Conservation (phyloP, 306 rosid genomes). For the Clitoria ternatea region DNA sequence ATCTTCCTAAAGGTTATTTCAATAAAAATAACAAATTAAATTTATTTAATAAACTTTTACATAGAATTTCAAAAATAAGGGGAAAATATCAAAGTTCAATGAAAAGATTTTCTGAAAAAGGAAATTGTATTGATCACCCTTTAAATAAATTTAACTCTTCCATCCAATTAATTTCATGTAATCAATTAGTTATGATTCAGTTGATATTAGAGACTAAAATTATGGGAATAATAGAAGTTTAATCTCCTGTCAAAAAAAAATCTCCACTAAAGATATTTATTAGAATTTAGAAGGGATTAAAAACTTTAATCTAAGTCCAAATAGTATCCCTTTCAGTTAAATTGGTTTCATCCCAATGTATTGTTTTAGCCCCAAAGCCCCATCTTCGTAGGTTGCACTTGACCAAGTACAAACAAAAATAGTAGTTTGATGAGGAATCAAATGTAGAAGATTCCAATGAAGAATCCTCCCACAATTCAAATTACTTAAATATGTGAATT, state of each 20-base stretch:
- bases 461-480: slow-evolving; percentile 11
- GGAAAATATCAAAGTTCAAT: background rate
- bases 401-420: background rate
- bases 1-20: background rate
- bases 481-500: background rate
- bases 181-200: no score
- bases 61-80: background rate
- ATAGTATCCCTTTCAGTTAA: no score
- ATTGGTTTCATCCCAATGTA: background rate
- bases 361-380: no score
- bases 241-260: no score
- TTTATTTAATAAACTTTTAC: background rate
- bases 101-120: background rate
- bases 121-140: background rate
- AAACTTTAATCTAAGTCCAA: no score
- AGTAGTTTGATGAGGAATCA: background rate
- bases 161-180: no score
- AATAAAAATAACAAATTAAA: background rate
- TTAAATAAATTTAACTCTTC: no score
- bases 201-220: no score
- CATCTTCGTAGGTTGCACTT: background rate
- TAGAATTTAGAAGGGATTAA: no score
- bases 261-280: no score
- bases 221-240: no score
- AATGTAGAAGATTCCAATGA: slow-evolving; percentile 12